Percentiles rank a stretch among this genome's conserved stretches.
Conservation (phyloP, 768 basidiomycete genomes). For the Cystofilobasidium ferigula region DNA sequence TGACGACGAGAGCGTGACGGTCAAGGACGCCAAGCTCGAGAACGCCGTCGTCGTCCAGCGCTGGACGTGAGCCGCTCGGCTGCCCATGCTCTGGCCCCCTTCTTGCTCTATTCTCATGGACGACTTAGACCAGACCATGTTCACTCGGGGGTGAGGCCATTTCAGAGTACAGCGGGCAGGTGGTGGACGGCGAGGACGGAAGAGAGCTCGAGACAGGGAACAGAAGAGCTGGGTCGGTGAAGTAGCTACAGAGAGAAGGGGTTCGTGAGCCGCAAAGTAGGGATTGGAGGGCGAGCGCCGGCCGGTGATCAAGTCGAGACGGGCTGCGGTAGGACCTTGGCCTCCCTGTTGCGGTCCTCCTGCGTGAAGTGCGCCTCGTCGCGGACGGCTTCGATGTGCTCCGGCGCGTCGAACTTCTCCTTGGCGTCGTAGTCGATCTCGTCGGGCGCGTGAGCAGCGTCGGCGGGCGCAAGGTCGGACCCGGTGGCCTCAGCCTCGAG, state of each 20-base stretch:
- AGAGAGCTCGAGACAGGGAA: too few species aligned
- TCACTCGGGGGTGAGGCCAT: too few species aligned
- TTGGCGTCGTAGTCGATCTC: not conserved
- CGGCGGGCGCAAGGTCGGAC: not conserved
- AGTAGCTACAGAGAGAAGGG: too few species aligned
- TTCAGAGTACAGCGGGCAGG: too few species aligned
- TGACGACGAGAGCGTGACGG: conserved; percentile 53
- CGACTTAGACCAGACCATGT: too few species aligned
- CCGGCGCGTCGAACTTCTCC: conserved; percentile 1
- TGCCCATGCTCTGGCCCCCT: too few species aligned
- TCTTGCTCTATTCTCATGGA: too few species aligned
- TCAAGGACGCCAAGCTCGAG: conserved; percentile 58
- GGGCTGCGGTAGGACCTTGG: conserved; percentile 6
- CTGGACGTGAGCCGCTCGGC: conserved; percentile 35
- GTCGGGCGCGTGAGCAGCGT: not conserved
- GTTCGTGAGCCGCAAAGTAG: too few species aligned
- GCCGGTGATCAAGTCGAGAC: too few species aligned
- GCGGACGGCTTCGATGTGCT: not conserved
- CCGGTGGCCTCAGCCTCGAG: conserved; percentile 10
- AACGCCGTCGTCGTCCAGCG: conserved; percentile 80
- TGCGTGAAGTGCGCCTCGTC: not conserved
- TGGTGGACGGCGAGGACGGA: too few species aligned
- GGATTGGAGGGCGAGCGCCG: too few species aligned
- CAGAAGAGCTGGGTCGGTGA: too few species aligned
- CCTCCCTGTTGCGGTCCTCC: not conserved